A percentile compares a stretch with the other conserved stretches of the same genome.
These are phyloP conservation scores for Backusella circina DNA, from an alignment of 192 early-diverging fungal genomes.

Conservation along the genomic window DNA sequence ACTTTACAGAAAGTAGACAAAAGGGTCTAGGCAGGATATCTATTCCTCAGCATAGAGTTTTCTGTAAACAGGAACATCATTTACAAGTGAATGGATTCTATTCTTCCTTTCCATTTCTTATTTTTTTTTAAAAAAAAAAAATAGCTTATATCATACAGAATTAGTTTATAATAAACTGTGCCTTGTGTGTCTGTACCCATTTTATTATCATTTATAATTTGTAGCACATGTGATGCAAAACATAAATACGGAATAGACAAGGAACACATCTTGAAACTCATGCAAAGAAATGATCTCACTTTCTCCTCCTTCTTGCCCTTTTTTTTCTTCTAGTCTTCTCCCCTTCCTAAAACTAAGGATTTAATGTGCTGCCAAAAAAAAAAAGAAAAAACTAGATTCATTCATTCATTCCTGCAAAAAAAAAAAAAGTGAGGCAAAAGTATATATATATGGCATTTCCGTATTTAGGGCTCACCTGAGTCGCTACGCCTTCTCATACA, in stretches of 20 bases:
- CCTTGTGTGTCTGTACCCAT: background rate
- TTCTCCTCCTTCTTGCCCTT: background rate
- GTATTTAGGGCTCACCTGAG: background rate
- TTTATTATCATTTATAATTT: background rate
- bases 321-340: background rate
- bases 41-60: background rate
- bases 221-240: slow-evolving; percentile 1
- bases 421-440: background rate
- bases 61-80: background rate
- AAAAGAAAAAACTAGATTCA: background rate
- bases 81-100: background rate
- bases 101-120: no score
- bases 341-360: background rate
- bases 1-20: background rate
- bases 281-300: background rate
- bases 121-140: background rate
- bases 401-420: background rate
- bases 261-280: background rate
- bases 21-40: background rate
- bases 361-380: background rate
- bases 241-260: background rate
- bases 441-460: background rate
- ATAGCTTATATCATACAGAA: background rate
- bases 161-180: background rate
- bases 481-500: background rate